Percentiles rank a stretch among this genome's conserved stretches.
Conservation (phyloP, 108 stramenopile species). For the Craspedostauros australis region DNA sequence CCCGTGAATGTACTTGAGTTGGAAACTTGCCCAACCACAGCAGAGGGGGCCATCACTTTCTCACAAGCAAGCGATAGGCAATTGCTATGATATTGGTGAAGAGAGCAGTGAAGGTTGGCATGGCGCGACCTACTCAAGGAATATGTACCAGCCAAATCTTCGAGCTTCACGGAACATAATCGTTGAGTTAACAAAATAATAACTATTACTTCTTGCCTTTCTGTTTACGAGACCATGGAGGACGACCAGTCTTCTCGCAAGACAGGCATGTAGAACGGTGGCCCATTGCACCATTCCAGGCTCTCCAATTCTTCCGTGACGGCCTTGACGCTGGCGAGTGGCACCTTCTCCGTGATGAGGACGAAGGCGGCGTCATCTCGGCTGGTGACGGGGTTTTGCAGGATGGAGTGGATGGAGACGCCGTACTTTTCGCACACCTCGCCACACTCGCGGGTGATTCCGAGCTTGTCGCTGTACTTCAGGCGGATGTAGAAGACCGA, state of each 20-base stretch:
- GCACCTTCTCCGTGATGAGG: constrained; percentile 78
- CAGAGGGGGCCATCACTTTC: too few species aligned
- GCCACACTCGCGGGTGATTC: constrained; percentile 79
- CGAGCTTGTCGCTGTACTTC: constrained; percentile 61
- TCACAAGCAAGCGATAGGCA: too few species aligned
- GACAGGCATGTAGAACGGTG: constrained; percentile 83
- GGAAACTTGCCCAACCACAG: too few species aligned
- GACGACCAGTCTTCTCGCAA: constrained; percentile 62
- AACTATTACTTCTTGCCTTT: too few species aligned
- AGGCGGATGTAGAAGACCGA: constrained; percentile 82
- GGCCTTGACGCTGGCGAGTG: constrained; percentile 48
- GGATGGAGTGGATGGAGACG: constrained; percentile 80
- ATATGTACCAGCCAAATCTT: too few species aligned
- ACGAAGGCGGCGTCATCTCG: constrained; percentile 76
- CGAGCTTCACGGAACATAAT: too few species aligned
- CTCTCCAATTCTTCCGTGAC: constrained; percentile 69
- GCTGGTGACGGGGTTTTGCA: constrained; percentile 76
- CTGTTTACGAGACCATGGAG: constrained; percentile 8
- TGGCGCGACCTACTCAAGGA: too few species aligned
- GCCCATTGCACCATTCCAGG: constrained; percentile 76
- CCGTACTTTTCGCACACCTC: constrained; percentile 79
- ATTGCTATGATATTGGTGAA: too few species aligned
- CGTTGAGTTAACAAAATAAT: too few species aligned
- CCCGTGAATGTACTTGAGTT: too few species aligned
- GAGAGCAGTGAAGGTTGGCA: too few species aligned